Evolutionary conservation across 1,284 basidiomycete genomes (phyloP), one percentile per base, ranked within the genome.

Genomic region (Austropuccinia psidii): DNA sequence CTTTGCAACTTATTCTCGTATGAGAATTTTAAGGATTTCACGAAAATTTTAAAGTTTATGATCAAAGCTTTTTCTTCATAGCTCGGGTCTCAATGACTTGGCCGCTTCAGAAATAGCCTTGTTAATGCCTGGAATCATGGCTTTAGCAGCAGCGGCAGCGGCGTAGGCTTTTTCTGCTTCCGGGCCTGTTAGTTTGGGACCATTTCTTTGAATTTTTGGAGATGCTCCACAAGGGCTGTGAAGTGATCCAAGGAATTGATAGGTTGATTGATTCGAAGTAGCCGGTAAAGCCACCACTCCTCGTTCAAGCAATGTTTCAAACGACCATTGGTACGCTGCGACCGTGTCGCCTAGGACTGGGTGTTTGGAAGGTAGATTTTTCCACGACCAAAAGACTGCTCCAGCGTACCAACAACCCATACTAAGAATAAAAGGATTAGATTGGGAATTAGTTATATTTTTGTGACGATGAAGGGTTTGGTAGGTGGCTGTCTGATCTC

Each of bases 341-440:
- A 69, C 67, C 24, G 54, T 52, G 41, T 69, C 67, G 13, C 54
- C 67, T 27, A 69, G 33, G 5, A 69, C 55, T 2, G 52, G 31
- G 9, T 58, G 24, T 24, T 57, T 69, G 0, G 67, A 69, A 45
- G 57, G 41, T 31, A 69, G 43, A 13, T 41, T 45, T 11, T 55
- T 43, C 39, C 64, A 17, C 31, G 64, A 75, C 67, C 55, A 64
- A 41, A 64, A 75, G 7, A 57, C 39, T 17, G 66, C n/a, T 17
- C 76, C 76, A 2, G 70, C 76, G 17, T 54, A 72, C 77, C 77
- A 78, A 1, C 78, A 74, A 78, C 79, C 79, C 1, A 78, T 76
- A 4, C 75, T 75, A n/a, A n/a, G n/a, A n/a, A n/a, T n/a, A n/a
- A 60, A n/a, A 2, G 7, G n/a, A n/a, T n/a, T n/a, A n/a, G n/a